Evolutionary conservation across 148 eudicot genomes (phyloP), one percentile per base, ranked within the genome.

Genomic region (Pouteria glomerata): DNA sequence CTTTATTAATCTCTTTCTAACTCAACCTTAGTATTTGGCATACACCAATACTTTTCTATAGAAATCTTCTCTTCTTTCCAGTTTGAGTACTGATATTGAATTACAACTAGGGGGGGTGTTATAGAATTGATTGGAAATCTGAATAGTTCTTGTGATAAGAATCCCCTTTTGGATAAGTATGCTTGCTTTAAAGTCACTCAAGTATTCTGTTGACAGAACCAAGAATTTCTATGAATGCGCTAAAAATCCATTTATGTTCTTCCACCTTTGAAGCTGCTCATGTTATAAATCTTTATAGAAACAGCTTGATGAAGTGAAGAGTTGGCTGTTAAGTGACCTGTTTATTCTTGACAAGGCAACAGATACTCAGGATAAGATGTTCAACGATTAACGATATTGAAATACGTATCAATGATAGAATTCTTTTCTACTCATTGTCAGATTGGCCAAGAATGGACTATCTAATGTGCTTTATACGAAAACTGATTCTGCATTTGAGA

Each of bases 301-400:
- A 31, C 19, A 15, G 37, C 35, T 58, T 33, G 21, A n/a, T 33
- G 19, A 31, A 13, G n/a, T 58, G 10, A 7, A 18, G 41, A 59
- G 41, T 59, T 59, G 41, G 35, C 41, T 59, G 63, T 59, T 59
- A 24, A 59, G 15, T 33, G 33, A 59, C 63, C 33, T 57, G 31
- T 30, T 29, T 18, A 6, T 7, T 33, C 41, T 31, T 31, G 63
- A 33, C 26, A 6, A 30, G 63, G 63, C 6, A 31, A 59, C 21
- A 59, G 34, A n/a, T 59, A 59, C 26, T 35, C 41, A 59, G 18
- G 41, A 41, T 16, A 6, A 31, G 23, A 59, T 31, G 41, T 44
- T 59, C 21, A 58, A 31, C 63, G 31, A 18, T 19, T n/a, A 30
- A 58, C 6, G 1, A 29, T 29, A 6, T 30, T 58, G 3, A 14